phyloP scores from a whole-genome alignment of 768 basidiomycete genomes.

The Agrocybe praecox region DNA sequence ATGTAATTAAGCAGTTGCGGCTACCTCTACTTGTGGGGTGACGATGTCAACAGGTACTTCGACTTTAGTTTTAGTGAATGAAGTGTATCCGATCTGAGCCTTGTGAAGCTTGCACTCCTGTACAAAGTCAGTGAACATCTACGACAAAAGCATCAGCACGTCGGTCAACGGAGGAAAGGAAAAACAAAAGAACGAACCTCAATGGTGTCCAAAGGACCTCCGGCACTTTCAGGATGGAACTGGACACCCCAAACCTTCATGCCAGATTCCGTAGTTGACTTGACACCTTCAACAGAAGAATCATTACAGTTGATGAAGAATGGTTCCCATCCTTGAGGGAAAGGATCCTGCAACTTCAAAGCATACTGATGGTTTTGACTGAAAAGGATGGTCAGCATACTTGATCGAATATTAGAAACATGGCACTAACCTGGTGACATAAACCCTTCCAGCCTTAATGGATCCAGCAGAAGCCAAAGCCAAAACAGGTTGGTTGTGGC shows the following conservation, averaged over 20 bases:
- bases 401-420: neutral
- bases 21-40: slow-evolving; percentile 25
- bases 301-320: slow-evolving; percentile 99
- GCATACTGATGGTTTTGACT: slow-evolving; percentile 99
- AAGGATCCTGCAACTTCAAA: slow-evolving; percentile 89
- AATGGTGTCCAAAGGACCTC: slow-evolving; percentile 98
- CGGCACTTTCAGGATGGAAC: slow-evolving; percentile 98
- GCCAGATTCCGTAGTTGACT: slow-evolving; percentile 87
- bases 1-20: slow-evolving; percentile 26
- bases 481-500: slow-evolving; percentile 98
- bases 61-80: slow-evolving; percentile 12
- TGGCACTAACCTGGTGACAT: slow-evolving; percentile 80
- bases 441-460: slow-evolving; percentile 94
- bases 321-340: slow-evolving; percentile 97
- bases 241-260: slow-evolving; percentile 97
- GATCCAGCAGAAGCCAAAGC: slow-evolving; percentile 93
- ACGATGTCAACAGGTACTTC: slow-evolving; percentile 25
- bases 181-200: slow-evolving; percentile 60
- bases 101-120: slow-evolving; percentile 72
- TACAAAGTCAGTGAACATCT: slow-evolving; percentile 97
- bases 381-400: slow-evolving; percentile 6
- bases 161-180: neutral
- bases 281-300: slow-evolving; percentile 98
- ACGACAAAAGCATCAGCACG: neutral
- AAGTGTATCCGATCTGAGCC: slow-evolving; percentile 28